Percentiles rank a stretch among this genome's conserved stretches.
Conservation (phyloP, 2,329 filamentous ascomycete species). For the Xylariaceae sp. region DNA sequence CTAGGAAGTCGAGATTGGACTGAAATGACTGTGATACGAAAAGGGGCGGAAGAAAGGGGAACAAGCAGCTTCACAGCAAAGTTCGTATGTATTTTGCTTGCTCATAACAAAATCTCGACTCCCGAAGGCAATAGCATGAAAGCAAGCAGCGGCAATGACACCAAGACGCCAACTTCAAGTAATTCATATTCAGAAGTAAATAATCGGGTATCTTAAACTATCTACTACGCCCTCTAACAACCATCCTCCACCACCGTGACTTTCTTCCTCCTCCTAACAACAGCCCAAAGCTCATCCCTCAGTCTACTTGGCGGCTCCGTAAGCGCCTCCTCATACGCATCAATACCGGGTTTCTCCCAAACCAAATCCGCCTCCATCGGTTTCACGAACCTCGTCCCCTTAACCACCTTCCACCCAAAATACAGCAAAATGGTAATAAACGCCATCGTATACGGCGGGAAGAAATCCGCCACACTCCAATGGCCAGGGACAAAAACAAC, state of each 20-base stretch:
- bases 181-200: too few relatives aligned
- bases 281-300: conserved; percentile 41
- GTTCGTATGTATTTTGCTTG: too few relatives aligned
- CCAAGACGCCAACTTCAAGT: too few relatives aligned
- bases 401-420: conserved; percentile 60
- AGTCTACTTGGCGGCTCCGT: conserved; percentile 41
- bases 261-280: conserved; percentile 34
- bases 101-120: too few relatives aligned
- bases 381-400: conserved; percentile 50
- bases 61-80: too few relatives aligned
- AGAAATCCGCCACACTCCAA: conserved; percentile 35
- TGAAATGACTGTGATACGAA: too few relatives aligned
- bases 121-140: too few relatives aligned
- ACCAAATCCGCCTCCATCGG: conserved; percentile 54
- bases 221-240: not conserved
- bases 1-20: too few relatives aligned
- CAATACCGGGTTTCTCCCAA: conserved; percentile 55
- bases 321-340: conserved; percentile 47
- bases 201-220: not conserved
- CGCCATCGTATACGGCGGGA: conserved; percentile 48
- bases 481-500: conserved; percentile 38
- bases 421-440: conserved; percentile 45
- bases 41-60: too few relatives aligned
- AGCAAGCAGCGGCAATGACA: too few relatives aligned
- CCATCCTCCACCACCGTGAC: conserved; percentile 21